These are phyloP conservation scores for Diplodia scrobiculata DNA, from an alignment of 2,329 filamentous ascomycete genomes.

Conservation along the genomic window DNA sequence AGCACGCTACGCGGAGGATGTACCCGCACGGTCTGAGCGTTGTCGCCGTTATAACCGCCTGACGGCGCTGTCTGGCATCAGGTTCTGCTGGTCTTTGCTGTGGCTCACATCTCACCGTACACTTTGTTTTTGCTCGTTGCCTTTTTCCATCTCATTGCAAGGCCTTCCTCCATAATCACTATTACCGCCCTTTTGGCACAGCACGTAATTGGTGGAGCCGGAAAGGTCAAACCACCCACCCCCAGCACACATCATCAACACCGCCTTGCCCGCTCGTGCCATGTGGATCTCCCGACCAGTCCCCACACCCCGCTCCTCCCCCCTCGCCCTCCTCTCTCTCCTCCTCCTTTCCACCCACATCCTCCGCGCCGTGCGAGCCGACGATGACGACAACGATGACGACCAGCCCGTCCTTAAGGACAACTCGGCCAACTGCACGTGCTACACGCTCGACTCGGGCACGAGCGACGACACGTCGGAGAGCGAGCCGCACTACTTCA, in stretches of 20 bases:
- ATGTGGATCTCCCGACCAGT: constrained; percentile 19
- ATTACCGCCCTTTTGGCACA: not conserved
- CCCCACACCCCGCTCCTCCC: not conserved
- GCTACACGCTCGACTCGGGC: constrained; percentile 52
- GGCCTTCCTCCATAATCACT: not conserved
- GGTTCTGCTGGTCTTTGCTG: not conserved
- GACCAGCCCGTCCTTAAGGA: constrained; percentile 36
- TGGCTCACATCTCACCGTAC: not conserved
- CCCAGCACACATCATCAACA: not conserved
- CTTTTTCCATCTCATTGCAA: too few species aligned
- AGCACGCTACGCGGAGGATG: not conserved
- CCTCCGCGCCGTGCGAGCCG: not conserved
- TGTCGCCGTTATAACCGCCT: constrained; percentile 4
- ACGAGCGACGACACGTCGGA: constrained; percentile 41
- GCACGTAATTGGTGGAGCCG: constrained; percentile 1
- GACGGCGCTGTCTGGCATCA: not conserved
- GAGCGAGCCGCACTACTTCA: constrained; percentile 47
- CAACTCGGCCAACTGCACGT: constrained; percentile 48
- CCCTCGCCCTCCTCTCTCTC: constrained; percentile 9
- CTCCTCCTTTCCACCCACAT: not conserved
- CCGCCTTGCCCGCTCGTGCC: not conserved
- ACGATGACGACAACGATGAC: not conserved
- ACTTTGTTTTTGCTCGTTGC: too few species aligned
- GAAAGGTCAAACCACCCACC: not conserved
- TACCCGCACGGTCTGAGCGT: not conserved